Evolutionary conservation across 2,329 filamentous ascomycete genomes (phyloP).

Genomic region (Aspergillus awamori): DNA sequence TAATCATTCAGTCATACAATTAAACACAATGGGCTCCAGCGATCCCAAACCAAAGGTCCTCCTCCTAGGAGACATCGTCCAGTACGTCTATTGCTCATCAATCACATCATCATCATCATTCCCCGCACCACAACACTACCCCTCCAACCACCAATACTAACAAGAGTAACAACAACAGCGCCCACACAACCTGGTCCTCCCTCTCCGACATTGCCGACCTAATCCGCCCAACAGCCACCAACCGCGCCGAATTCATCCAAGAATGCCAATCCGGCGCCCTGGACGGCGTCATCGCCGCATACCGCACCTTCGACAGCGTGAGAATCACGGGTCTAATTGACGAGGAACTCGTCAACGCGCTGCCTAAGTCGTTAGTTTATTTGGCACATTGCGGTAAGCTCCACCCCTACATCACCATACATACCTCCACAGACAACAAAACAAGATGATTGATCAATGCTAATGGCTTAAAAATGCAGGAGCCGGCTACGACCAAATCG

Average conservation of each 20-base stretch:
- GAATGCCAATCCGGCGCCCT: conserved; percentile 68
- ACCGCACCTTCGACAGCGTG: conserved; percentile 70
- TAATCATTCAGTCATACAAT: neutral
- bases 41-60: conserved; percentile 60
- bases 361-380: conserved; percentile 44
- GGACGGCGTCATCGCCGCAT: conserved; percentile 67
- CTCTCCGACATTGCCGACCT: conserved; percentile 67
- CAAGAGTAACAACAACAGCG: conserved; percentile 39
- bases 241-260: conserved; percentile 67
- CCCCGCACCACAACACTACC: neutral
- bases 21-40: conserved; percentile 26
- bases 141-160: neutral
- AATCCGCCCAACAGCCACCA: conserved; percentile 62
- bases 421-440: neutral
- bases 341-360: conserved; percentile 64
- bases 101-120: neutral
- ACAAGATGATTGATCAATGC: too few species aligned
- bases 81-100: conserved; percentile 52
- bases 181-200: conserved; percentile 65
- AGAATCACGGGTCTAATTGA: conserved; percentile 70
- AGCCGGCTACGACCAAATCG: conserved; percentile 83
- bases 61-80: conserved; percentile 64
- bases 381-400: conserved; percentile 45
- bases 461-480: conserved; percentile 47
- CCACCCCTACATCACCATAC: neutral